Evolutionary conservation across 768 basidiomycete species (phyloP), one percentile per base, ranked within the genome.

Genomic region (Sistotremastrum niveocremeum): DNA sequence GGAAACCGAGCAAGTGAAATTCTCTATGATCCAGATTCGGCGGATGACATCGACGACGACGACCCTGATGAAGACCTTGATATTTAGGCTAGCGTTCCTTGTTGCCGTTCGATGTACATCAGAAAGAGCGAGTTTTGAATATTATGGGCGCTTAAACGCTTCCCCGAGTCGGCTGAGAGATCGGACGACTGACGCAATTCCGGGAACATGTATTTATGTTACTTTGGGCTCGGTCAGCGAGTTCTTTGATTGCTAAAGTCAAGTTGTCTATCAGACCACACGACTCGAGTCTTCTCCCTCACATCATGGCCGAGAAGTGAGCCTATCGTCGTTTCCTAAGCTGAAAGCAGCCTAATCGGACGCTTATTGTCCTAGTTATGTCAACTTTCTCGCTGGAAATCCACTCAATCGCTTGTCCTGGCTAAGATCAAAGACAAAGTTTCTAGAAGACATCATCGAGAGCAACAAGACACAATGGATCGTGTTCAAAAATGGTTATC

Each of bases 31-130:
- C 89, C 91, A 6, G 91, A 93, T 58, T 88, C 86, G 30, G 89
- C 84, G 30, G 91, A 95, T 56, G 91, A 95, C 53, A 75, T 93
- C 43, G 91, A 95, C 57, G 91, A 93, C 46, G 91, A 94, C 46
- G 91, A 95, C 66, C 91, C 91, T 20, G 91, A 95, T 54, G 91
- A 94, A 58, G 90, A 94, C 62, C 65, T 94, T 49, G 86, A 94
- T 55, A 84, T 91, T 47, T 90, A 61, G 20, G 20, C 2, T 20
- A 20, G 20, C 20, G 20, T 20, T 20, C 20, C 20, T 20, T 20
- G 20, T 20, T 20, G 20, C 20, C 20, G 20, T 20, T 20, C 20
- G 20, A 20, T 20, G 20, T 20, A 20, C 20, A 20, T 20, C 20
- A 20, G 20, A 20, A 20, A 20, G 20, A 20, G 20, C 20, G 20